Conservation (phyloP, 345 rosid genomes). For the Brassica juncea region DNA sequence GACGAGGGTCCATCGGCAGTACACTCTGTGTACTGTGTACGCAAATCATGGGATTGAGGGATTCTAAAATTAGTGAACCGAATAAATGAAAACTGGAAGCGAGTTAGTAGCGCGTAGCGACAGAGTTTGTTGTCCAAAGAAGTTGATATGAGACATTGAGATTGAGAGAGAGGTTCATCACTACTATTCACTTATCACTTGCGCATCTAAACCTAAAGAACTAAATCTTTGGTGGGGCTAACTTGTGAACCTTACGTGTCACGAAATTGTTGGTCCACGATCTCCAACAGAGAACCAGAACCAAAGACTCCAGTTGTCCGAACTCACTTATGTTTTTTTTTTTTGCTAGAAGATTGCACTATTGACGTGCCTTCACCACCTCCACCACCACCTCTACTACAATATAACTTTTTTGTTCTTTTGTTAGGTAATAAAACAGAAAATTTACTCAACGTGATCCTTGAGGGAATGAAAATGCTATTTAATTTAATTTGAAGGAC, state of each 20-base stretch:
- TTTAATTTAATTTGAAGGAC: not conserved
- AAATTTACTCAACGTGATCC: conserved; percentile 17
- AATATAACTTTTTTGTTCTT: conserved; percentile 4
- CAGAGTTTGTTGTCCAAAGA: conserved; percentile 29
- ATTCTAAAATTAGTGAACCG: conserved; percentile 8
- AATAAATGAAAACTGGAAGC: conserved; percentile 11
- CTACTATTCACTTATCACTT: conserved; percentile 14
- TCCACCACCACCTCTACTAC: conserved; percentile 38
- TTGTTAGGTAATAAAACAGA: conserved; percentile 21
- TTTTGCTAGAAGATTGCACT: conserved; percentile 26
- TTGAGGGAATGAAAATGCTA: not conserved
- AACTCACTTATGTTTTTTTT: not conserved
- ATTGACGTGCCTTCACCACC: conserved; percentile 56
- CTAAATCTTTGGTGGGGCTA: conserved; percentile 23
- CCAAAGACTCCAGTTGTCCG: conserved; percentile 36
- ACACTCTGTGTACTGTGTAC: not conserved
- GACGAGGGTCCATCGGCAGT: conserved; percentile 13
- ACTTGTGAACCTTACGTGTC: conserved; percentile 33
- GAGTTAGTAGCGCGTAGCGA: conserved; percentile 29
- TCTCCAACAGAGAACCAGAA: conserved; percentile 25
- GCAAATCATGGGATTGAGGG: conserved; percentile 1
- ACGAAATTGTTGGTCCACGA: conserved; percentile 43
- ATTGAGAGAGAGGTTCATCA: not conserved
- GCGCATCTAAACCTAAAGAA: conserved; percentile 10
- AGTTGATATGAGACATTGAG: conserved; percentile 8